Conservation (phyloP, 169 alveolate species). For the Theileria sp. region DNA sequence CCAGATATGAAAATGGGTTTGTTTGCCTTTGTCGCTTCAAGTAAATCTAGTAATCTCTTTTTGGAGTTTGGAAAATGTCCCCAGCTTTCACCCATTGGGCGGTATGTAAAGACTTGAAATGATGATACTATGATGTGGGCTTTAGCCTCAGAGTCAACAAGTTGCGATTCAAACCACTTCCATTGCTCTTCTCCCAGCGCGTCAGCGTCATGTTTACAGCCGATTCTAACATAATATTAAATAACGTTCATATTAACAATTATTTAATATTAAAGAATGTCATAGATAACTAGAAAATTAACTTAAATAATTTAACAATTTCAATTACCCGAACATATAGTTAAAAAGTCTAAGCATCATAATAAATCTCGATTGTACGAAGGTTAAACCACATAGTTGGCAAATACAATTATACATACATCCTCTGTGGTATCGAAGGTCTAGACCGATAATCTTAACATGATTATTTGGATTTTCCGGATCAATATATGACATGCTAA, state of each 20-base stretch:
- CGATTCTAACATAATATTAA: constrained; percentile 21
- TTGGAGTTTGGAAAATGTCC: constrained; percentile 79
- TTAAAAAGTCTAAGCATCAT: constrained; percentile 43
- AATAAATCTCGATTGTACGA: constrained; percentile 15
- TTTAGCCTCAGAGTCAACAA: constrained; percentile 79
- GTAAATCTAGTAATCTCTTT: constrained; percentile 65
- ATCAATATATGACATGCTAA: constrained; percentile 72
- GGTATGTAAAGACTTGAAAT: constrained; percentile 73
- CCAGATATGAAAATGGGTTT: constrained; percentile 82
- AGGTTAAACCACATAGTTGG: constrained; percentile 42
- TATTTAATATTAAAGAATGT: not conserved
- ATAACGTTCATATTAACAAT: too few species aligned
- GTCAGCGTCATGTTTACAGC: constrained; percentile 79
- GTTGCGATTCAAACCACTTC: constrained; percentile 86
- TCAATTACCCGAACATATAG: constrained; percentile 62
- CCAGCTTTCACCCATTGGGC: constrained; percentile 78
- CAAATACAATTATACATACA: constrained; percentile 70
- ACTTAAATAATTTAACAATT: not conserved
- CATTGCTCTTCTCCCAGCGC: constrained; percentile 87
- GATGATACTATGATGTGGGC: constrained; percentile 85
- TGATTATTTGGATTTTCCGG: constrained; percentile 73
- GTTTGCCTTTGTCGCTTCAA: constrained; percentile 75
- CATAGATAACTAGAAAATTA: not conserved
- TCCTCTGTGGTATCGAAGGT: constrained; percentile 78
- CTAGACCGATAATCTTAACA: constrained; percentile 77